These are phyloP conservation scores for Vaccinium darrowii DNA, from an alignment of 148 eudicot species.

Conservation along the genomic window DNA sequence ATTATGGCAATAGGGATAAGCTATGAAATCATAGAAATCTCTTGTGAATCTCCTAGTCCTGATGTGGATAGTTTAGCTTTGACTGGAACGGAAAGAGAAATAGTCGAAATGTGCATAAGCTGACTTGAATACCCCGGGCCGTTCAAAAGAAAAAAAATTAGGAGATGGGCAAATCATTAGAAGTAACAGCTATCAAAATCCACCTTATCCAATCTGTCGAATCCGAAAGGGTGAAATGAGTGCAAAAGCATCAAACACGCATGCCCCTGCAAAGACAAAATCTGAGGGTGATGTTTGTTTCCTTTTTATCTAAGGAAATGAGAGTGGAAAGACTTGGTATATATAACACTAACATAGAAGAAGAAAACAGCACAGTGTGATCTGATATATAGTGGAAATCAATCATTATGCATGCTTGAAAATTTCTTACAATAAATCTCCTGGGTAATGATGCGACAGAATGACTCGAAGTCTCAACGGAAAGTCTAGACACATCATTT, in stretches of 20 bases:
- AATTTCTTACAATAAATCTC: slow-evolving; percentile 15
- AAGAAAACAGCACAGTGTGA: neutral
- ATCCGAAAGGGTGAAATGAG: neutral
- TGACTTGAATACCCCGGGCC: too few species aligned
- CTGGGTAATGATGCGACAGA: slow-evolving; percentile 17
- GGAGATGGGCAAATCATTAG: neutral
- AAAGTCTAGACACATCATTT: too few species aligned
- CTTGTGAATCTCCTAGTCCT: too few species aligned
- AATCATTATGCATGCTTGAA: slow-evolving; percentile 16
- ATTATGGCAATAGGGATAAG: too few species aligned
- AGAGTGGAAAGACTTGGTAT: slow-evolving; percentile 3
- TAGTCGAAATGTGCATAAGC: too few species aligned
- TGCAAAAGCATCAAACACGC: neutral
- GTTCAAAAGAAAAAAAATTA: too few species aligned
- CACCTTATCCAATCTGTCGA: slow-evolving; percentile 20
- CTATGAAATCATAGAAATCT: too few species aligned
- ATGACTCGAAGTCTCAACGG: neutral
- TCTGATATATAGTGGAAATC: slow-evolving; percentile 11
- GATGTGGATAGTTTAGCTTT: too few species aligned
- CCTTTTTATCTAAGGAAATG: neutral
- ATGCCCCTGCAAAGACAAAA: slow-evolving; percentile 1
- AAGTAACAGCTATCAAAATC: neutral
- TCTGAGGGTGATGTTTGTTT: neutral
- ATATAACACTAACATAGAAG: neutral
- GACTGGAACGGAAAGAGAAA: too few species aligned